Evolutionary conservation across 2,329 filamentous ascomycete species (phyloP).

Genomic region (Erysiphe pulchra): DNA sequence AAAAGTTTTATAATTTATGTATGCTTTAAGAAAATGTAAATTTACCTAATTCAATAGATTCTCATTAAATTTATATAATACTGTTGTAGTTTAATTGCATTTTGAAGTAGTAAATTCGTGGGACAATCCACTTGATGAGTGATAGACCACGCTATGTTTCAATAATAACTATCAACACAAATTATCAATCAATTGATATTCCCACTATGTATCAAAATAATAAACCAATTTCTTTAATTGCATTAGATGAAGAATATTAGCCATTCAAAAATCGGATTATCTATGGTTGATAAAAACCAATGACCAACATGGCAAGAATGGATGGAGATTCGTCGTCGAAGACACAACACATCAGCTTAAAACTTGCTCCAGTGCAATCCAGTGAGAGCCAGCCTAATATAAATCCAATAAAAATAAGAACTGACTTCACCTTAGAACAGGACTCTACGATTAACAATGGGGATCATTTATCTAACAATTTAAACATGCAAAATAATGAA

Average conservation of each 20-base stretch:
- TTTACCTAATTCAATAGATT: too few relatives aligned
- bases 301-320: not conserved
- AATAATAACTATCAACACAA: too few relatives aligned
- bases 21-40: too few relatives aligned
- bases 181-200: too few relatives aligned
- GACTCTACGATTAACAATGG: not conserved
- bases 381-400: not conserved
- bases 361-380: too few relatives aligned
- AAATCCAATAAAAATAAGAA: not conserved
- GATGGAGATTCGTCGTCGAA: not conserved
- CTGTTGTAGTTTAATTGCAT: too few relatives aligned
- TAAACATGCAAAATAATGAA: not conserved
- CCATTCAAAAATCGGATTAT: not conserved
- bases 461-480: not conserved
- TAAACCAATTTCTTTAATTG: too few relatives aligned
- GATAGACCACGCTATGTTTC: not conserved
- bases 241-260: too few relatives aligned
- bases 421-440: not conserved
- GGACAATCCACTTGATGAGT: not conserved
- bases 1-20: too few relatives aligned
- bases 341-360: not conserved
- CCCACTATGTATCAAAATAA: too few relatives aligned
- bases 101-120: too few relatives aligned
- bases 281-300: not conserved
- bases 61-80: too few relatives aligned